phyloP scores from a whole-genome alignment of 129 eudicot genomes.

The Tagetes patula region DNA sequence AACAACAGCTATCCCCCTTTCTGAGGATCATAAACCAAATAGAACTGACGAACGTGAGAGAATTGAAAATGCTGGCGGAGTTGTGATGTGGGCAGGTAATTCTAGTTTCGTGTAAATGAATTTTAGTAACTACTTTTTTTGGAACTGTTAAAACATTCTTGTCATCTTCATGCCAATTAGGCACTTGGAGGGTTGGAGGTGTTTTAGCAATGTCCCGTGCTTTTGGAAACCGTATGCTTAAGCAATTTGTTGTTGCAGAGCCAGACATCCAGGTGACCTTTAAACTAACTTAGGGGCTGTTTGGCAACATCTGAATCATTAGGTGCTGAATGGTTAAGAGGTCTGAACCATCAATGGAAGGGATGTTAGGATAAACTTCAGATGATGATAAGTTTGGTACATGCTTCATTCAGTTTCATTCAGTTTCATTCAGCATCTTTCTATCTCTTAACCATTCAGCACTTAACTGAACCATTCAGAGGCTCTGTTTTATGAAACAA shows the following conservation, averaged over 20 bases:
- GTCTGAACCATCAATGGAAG: no score
- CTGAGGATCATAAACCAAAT: slow-evolving; percentile 92
- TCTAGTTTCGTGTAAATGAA: neutral
- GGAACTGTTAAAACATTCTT: neutral
- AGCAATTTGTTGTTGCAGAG: slow-evolving; percentile 81
- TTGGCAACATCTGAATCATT: no score
- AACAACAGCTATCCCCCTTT: slow-evolving; percentile 72
- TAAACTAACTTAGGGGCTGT: neutral
- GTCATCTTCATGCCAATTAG: slow-evolving; percentile 28
- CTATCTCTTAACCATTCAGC: no score
- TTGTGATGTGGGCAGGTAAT: slow-evolving; percentile 94
- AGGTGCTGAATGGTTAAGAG: no score
- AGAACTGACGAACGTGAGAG: slow-evolving; percentile 83
- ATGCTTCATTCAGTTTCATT: no score
- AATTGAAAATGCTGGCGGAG: slow-evolving; percentile 91
- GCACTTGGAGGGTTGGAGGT: slow-evolving; percentile 96
- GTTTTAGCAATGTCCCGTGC: slow-evolving; percentile 94
- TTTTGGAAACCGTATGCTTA: slow-evolving; percentile 88
- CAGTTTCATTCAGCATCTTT: no score
- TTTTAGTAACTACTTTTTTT: neutral
- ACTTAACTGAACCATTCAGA: no score
- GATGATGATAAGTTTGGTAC: no score
- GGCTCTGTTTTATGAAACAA: no score
- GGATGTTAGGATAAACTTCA: no score
- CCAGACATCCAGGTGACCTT: slow-evolving; percentile 79